These are phyloP conservation scores for Dendrostoma leiphaemia DNA, from an alignment of 2,329 filamentous ascomycete species.

Conservation along the genomic window DNA sequence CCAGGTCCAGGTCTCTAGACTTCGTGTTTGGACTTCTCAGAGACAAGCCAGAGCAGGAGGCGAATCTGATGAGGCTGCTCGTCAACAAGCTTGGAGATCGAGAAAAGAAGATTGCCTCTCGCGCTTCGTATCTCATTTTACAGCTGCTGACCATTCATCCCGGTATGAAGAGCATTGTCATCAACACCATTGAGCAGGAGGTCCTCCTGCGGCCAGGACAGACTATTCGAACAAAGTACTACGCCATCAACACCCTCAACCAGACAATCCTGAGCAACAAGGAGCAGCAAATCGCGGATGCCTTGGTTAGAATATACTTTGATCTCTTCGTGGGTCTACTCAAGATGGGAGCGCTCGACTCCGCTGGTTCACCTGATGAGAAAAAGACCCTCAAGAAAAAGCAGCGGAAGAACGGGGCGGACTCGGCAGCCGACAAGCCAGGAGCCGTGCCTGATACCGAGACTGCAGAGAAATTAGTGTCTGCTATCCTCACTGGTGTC, in stretches of 20 bases:
- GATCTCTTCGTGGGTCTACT: conserved; percentile 80
- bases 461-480: conserved; percentile 85
- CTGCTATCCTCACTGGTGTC: conserved; percentile 87
- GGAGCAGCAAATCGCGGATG: conserved; percentile 77
- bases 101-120: conserved; percentile 91
- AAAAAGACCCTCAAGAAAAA: conserved; percentile 37
- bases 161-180: conserved; percentile 87
- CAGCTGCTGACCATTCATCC: conserved; percentile 88
- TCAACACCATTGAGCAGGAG: conserved; percentile 82
- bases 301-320: conserved; percentile 89
- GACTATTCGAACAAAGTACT: conserved; percentile 86
- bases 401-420: conserved; percentile 26
- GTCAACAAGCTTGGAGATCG: conserved; percentile 97
- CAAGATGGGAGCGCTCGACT: conserved; percentile 53
- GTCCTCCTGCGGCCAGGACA: conserved; percentile 85
- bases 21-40: conserved; percentile 90
- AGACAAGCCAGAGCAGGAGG: conserved; percentile 96
- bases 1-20: conserved; percentile 80
- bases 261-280: conserved; percentile 88
- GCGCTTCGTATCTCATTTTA: conserved; percentile 88
- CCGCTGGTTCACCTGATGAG: conserved; percentile 38
- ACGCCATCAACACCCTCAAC: conserved; percentile 93
- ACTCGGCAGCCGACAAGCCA: conserved; percentile 30
- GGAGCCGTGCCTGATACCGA: conserved; percentile 55
- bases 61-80: conserved; percentile 83